Conservation (phyloP, 768 basidiomycete species). For the Amylocystis lapponica region DNA sequence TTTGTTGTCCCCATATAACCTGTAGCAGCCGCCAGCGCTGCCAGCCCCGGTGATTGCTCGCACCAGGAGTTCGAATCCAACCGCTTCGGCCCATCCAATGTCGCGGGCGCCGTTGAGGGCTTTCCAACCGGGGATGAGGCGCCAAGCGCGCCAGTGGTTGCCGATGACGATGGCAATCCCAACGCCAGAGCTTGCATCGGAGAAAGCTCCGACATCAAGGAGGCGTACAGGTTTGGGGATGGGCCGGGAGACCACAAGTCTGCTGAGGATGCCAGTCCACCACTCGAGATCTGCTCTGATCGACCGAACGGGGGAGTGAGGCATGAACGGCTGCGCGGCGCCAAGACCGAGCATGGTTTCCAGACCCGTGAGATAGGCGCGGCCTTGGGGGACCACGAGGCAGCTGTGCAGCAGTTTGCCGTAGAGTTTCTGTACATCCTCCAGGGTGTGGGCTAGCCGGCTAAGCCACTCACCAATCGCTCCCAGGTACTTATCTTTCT, state of each 20-base stretch:
- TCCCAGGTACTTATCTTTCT: constrained; percentile 7
- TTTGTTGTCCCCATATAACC: constrained; percentile 20
- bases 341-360: constrained; percentile 10
- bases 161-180: constrained; percentile 18
- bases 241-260: constrained; percentile 12
- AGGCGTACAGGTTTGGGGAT: constrained; percentile 26
- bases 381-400: constrained; percentile 6
- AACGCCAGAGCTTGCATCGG: constrained; percentile 24
- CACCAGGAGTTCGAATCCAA: constrained; percentile 38
- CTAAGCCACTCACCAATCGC: constrained; percentile 9
- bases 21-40: constrained; percentile 23
- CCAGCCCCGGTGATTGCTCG: constrained; percentile 1
- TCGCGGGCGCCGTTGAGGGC: constrained; percentile 17
- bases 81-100: constrained; percentile 43
- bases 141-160: constrained; percentile 21
- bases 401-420: constrained; percentile 15
- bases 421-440: constrained; percentile 10
- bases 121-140: constrained; percentile 13
- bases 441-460: constrained; percentile 3
- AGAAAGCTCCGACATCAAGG: constrained; percentile 30
- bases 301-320: constrained; percentile 22
- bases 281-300: constrained; percentile 13
- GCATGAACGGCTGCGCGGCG: constrained; percentile 4
- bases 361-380: constrained; percentile 8
- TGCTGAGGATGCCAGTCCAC: constrained; percentile 11